phyloP scores from a whole-genome alignment of 208 protist genomes.

The Lotmaria passim region DNA sequence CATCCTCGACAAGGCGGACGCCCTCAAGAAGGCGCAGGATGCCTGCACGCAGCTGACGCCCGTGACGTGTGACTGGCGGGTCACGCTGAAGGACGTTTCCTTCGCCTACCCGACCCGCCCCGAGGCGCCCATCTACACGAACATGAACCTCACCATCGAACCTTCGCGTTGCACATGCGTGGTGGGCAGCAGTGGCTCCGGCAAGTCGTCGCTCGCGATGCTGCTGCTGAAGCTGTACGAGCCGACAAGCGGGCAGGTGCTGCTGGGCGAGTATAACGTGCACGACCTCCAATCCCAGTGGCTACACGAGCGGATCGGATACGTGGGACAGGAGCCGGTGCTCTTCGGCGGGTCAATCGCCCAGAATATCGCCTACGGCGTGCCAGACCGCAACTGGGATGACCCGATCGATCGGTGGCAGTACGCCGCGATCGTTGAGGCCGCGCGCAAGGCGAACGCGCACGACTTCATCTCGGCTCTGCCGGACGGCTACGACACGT shows the following conservation, averaged over 20 bases:
- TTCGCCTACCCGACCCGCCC: slow-evolving; percentile 90
- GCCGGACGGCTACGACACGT: slow-evolving; percentile 90
- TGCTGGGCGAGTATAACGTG: slow-evolving; percentile 67
- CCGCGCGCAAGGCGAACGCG: slow-evolving; percentile 76
- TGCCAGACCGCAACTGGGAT: slow-evolving; percentile 71
- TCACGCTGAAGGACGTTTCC: slow-evolving; percentile 68
- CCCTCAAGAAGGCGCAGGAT: slow-evolving; percentile 39
- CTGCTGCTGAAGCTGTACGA: slow-evolving; percentile 89
- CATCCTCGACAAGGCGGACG: slow-evolving; percentile 74
- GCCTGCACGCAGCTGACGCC: slow-evolving; percentile 53
- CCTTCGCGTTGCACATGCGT: slow-evolving; percentile 80
- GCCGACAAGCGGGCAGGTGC: slow-evolving; percentile 60
- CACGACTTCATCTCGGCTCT: slow-evolving; percentile 91
- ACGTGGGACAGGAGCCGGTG: slow-evolving; percentile 88
- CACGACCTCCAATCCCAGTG: slow-evolving; percentile 66
- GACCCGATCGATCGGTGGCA: slow-evolving; percentile 81
- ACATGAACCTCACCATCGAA: slow-evolving; percentile 68
- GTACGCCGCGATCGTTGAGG: slow-evolving; percentile 67
- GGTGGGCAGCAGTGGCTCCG: slow-evolving; percentile 83
- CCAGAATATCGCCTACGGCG: slow-evolving; percentile 90
- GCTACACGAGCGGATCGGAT: slow-evolving; percentile 80
- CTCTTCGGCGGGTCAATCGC: slow-evolving; percentile 88
- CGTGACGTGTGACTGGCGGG: slow-evolving; percentile 53
- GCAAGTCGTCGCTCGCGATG: slow-evolving; percentile 85
- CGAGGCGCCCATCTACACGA: slow-evolving; percentile 72